Base-by-base conservation (phyloP, 164 flowering plant species). In the Saururus chinensis region DNA sequence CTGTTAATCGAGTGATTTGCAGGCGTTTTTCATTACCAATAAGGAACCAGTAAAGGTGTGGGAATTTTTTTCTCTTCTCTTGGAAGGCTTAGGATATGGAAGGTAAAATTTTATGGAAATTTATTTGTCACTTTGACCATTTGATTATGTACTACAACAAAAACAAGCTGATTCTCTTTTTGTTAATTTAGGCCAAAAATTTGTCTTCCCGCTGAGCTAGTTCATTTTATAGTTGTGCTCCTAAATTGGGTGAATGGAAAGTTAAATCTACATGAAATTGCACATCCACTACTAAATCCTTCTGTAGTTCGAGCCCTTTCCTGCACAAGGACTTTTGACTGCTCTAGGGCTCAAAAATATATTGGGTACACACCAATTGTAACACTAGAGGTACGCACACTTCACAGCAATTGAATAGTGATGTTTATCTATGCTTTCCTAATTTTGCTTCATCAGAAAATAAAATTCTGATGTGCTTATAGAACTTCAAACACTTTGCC, bases 11-110 rank as follows among this genome's bases (percentile, higher is more conserved):
- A 52, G 60, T 41, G 1, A 66, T 67, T 64, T 77, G 70, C 66
- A 92, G 98, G 93, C 82, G 42, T 89, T 87, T 74, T 87, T 84
- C 70, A 81, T 92, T 68, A 87, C 92, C 48, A 84, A 92, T 76
- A 66, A 80, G 52, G 81, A 84, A 68, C 93, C 96, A 25, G 40
- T 82, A 72, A 79, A 80, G 71, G 81, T 81, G 62, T 81, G 86
- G 87, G 82, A 84, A 9, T 89, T 89, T 68, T 76, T 73, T 7
- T 79, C 86, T 57, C 74, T 72, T 7, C 67, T 92, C 21, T 72
- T 78, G 67, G 83, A 84, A 64, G 85, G 84, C 62, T 66, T 89
- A 62, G 89, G 92, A n/a, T 83, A 82, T 68, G 77, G 73, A 72
- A 89, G 98, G 98, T 92, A 57, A 23, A 13, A 25, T 25, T n/a